Evolutionary conservation across 1,284 basidiomycete genomes (phyloP), one percentile per base, ranked within the genome.

Genomic region (Peniophora sp.): DNA sequence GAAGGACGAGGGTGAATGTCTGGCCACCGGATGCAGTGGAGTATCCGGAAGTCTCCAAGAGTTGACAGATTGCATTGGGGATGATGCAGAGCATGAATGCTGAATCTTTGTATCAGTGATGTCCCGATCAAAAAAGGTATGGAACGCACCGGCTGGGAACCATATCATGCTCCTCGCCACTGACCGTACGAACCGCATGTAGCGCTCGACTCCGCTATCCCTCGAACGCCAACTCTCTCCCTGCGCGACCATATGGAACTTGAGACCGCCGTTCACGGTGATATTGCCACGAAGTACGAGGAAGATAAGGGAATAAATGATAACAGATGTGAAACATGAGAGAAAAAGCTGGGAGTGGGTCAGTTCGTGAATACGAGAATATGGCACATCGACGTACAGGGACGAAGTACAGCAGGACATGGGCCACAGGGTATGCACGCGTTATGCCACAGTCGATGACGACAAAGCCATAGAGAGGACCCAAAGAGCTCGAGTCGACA

Each of bases 141-240:
- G 49, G 24, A 18, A 58, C 75, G 64, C 52, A 84, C 83, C 78
- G 47, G 80, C 62, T 22, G 83, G 82, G 59, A 78, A 83, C 85
- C 83, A 88, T 43, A 87, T 66, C 79, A 87, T 81, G 55, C 76
- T 81, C 52, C 72, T 71, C 24, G 81, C 74, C 48, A 88, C 72
- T 18, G 73, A 70, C 36, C 69, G 68, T 24, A 87, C 70, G 59
- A 86, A 85, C 20, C 68, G 72, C 51, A 76, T 73, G 59, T 85
- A 85, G 50, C 75, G 70, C 50, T 74, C 72, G 3, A 60, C 58
- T 37, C 55, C 54, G 56, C 65, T 52, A 62, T 58, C 51, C 24
- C 65, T 60, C 34, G 61, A 64, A 35, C 63, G 68, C 71, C 73
- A 74, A 24, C 22, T 22, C 50, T 76, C 68, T 47, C 71, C 68